A percentile compares a stretch with the other conserved stretches of the same genome.
Conservation (phyloP, 139 green algal genomes). For the Auxenochlorella pyrenoidosa region DNA sequence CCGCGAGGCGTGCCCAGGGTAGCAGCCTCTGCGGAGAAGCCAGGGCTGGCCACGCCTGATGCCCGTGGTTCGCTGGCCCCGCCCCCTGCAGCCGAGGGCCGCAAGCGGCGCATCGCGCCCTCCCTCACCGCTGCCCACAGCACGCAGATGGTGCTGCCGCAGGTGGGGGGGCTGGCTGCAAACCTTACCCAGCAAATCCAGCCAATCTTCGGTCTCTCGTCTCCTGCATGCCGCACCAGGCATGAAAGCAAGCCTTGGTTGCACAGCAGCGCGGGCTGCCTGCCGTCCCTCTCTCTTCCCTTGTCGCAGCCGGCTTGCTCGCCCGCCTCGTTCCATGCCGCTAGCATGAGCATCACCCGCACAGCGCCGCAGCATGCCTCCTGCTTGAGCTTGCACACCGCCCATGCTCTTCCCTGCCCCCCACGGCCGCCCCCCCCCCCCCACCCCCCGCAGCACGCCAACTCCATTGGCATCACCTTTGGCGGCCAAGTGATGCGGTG, state of each 20-base stretch:
- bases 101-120: constrained; percentile 54
- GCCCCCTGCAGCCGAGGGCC: not conserved
- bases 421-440: not conserved
- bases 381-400: too few relatives aligned
- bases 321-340: too few relatives aligned
- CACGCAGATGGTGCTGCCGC: constrained; percentile 84
- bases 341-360: too few relatives aligned
- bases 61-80: not conserved
- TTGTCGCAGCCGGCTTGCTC: too few relatives aligned
- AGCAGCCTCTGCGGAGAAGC: not conserved
- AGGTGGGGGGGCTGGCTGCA: not conserved
- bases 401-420: not conserved
- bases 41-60: not conserved
- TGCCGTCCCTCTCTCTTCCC: too few relatives aligned
- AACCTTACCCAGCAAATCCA: too few relatives aligned
- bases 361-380: too few relatives aligned
- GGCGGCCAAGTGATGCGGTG: constrained; percentile 75
- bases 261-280: too few relatives aligned
- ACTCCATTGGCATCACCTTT: constrained; percentile 85
- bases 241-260: too few relatives aligned
- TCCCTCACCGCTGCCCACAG: constrained; percentile 72
- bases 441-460: constrained; percentile 69
- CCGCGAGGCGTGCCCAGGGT: not conserved
- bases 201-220: too few relatives aligned
- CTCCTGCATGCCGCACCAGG: too few relatives aligned